Evolutionary conservation across 164 flowering plant genomes (phyloP).

Genomic region (Chimonanthus praecox): DNA sequence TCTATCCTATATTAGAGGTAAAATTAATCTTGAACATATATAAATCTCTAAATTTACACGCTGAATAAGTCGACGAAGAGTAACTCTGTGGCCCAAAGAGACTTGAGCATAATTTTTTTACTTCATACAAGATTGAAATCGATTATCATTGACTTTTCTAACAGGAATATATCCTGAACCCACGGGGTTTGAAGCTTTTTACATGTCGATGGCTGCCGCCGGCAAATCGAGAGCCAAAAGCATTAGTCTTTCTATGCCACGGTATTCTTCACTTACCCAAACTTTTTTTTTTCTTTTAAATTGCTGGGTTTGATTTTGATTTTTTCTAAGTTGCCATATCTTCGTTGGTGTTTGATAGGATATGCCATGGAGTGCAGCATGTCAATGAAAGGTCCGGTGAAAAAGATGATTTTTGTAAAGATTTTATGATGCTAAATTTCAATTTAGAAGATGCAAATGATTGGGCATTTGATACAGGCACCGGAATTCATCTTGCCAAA

Average conservation of each 20-base stretch:
- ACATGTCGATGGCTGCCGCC: conserved; percentile 70
- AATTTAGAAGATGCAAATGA: not conserved
- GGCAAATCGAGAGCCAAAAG: conserved; percentile 47
- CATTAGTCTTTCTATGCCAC: conserved; percentile 62
- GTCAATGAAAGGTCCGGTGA: conserved; percentile 4
- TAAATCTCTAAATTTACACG: too few relatives aligned
- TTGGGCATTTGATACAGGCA: conserved; percentile 33
- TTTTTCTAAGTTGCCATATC: not conserved
- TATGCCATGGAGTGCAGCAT: conserved; percentile 11
- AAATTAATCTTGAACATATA: too few relatives aligned
- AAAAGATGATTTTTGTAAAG: not conserved
- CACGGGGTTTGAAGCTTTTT: conserved; percentile 28
- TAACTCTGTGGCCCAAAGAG: too few relatives aligned
- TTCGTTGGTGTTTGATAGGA: not conserved
- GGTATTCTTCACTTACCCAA: conserved; percentile 11
- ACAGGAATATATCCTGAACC: conserved; percentile 8
- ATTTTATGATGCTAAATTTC: not conserved
- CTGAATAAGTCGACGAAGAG: too few relatives aligned
- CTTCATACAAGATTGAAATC: not conserved
- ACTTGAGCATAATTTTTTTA: too few relatives aligned
- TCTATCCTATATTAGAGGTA: too few relatives aligned
- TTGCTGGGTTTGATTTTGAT: not conserved
- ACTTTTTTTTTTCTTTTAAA: not conserved
- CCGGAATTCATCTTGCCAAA: conserved; percentile 57
- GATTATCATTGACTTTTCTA: not conserved